Base-by-base conservation (phyloP, 371 early-diverging fungal species). In the Circinella minor region DNA sequence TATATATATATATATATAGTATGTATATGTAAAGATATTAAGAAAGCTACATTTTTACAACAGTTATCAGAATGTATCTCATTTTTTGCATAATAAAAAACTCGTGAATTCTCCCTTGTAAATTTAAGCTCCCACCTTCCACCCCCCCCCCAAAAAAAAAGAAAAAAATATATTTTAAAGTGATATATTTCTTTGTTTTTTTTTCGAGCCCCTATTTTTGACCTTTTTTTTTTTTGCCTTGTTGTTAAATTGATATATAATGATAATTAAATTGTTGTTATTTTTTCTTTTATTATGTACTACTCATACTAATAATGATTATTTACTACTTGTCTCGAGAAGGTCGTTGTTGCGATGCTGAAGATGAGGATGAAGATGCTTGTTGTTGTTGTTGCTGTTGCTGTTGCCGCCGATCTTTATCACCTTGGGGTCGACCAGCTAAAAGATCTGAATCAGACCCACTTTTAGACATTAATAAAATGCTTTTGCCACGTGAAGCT, bases 381-480 rank as follows among this genome's bases (percentile, higher is more conserved):
- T 15, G 47, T 47, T 47, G 47, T 47, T 47, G 47, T 47, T 1
- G 47, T 51, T 51, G 51, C 13, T 49, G 49, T 51, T 8, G 51
- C 6, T 8, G 51, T 51, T 51, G 69, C 55, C 69, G 63, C 36
- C 64, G 60, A 61, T 65, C 60, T 9, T 60, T 65, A 3, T 70
- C 65, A 36, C 59, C 57, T 59, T 64, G 57, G 8, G 57, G 46
- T 8, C 57, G 60, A 27, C 66, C 63, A 14, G 59, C 15, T 4
- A 63, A 57, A 15, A 68, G 39, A n/a, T 63, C 68, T 10, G 70
- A 38, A 20, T 73, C 73, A 39, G 73, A 69, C 7, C 70, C 73
- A 39, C 73, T 73, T 36, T 66, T 69, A 13, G 60, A 34, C 9
- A 73, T 47, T 11, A 57, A n/a, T 34, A 57, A 34, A 5, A 57